Base-by-base conservation (phyloP, 202 grass and related monocot species). In the Setaria viridis region DNA sequence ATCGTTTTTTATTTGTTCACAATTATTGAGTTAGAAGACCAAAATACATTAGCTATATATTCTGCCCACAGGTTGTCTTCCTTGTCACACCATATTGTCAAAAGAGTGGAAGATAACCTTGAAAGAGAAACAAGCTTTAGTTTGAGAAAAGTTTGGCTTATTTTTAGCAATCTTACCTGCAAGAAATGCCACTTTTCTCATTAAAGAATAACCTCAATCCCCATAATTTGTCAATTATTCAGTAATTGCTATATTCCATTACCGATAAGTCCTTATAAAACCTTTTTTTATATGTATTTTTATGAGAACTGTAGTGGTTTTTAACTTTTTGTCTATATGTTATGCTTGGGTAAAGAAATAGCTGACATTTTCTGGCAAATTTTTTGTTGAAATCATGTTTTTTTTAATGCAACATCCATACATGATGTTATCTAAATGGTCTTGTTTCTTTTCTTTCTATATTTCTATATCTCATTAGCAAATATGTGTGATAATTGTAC, bases 1-100 rank as follows among this genome's bases (percentile, higher is more conserved):
- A 60, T 32, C 53, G 16, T 79, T 71, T 67, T 76, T 29, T 34
- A 20, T 79, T 79, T 66, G 29, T 85, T 51, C 55, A 71, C 84
- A 79, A 70, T 8, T 71, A 62, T 79, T 49, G 21, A 32, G 70
- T 29, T 62, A 32, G 58, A 51, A 62, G 65, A 57, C 54, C 56
- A 79, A 62, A 71, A 9, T 34, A 80, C 2, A 37, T 50, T 51
- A 79, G 46, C 32, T n/a, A 79, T 43, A 65, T 65, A 33, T n/a
- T 5, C 51, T 37, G 45, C 5, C 60, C 29, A 20, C 9, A 8
- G 9, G 25, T 20, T 34, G 46, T 25, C 78, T 10, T 67, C 19
- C 46, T 20, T 53, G 33, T 67, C 77, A 53, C 46, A 25, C 37
- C 32, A 55, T 39, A 63, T 75, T 84, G 15, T 46, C 45, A 57